A percentile compares a stretch with the other conserved stretches of the same genome.
phyloP scores from a whole-genome alignment of 2,329 filamentous ascomycete species.

The Cladophialophora chaetospira region DNA sequence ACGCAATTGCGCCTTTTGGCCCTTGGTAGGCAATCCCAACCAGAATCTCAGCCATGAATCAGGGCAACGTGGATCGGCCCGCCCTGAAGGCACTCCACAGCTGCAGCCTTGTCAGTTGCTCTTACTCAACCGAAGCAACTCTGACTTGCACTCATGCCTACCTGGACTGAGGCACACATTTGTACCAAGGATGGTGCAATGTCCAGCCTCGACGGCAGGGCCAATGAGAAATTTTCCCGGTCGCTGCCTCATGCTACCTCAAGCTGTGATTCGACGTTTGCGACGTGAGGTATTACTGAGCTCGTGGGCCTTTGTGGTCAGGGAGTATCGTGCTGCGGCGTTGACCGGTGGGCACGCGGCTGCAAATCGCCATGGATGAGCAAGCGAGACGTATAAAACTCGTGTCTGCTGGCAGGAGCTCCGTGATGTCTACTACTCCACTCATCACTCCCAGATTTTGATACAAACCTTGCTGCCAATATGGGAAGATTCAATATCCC shows the following conservation, averaged over 20 bases:
- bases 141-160: not conserved
- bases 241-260: not conserved
- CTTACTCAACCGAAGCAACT: not conserved
- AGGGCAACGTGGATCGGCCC: not conserved
- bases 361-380: not conserved
- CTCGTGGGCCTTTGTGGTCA: not conserved
- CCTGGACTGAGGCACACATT: not conserved
- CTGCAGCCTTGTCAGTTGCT: not conserved
- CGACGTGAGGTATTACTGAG: not conserved
- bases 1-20: not conserved
- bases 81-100: not conserved
- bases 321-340: not conserved
- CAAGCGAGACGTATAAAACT: not conserved
- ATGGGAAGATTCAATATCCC: not conserved
- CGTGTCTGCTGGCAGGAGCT: not conserved
- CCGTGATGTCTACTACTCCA: not conserved
- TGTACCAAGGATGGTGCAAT: conserved; percentile 24
- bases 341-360: not conserved
- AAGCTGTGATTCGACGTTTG: not conserved
- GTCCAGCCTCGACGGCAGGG: not conserved
- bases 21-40: not conserved
- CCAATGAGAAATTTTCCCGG: not conserved
- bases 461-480: not conserved
- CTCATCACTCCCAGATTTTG: not conserved
- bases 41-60: not conserved